A percentile compares a stretch with the other conserved stretches of the same genome.
phyloP scores from a whole-genome alignment of 2,329 filamentous ascomycete genomes.

The Fusarium redolens region DNA sequence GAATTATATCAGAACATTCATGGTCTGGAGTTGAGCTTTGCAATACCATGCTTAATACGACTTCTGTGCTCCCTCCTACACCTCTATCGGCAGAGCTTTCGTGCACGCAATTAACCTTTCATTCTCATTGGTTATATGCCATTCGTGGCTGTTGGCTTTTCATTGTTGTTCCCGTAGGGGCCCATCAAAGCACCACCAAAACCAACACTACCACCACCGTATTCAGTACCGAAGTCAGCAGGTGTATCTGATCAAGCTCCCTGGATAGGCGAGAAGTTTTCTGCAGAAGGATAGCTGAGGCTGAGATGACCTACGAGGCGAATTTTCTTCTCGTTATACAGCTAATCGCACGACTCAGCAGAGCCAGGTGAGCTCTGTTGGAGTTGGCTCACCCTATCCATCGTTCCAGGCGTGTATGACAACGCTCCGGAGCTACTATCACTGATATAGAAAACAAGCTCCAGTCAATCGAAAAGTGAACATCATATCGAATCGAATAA shows the following conservation, averaged over 20 bases:
- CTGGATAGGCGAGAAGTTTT: constrained; percentile 81
- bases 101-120: constrained; percentile 14
- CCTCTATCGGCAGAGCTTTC: constrained; percentile 2
- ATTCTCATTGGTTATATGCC: constrained; percentile 24
- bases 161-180: neutral
- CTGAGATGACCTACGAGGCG: constrained; percentile 66
- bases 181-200: constrained; percentile 59
- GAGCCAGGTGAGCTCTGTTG: neutral
- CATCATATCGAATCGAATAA: neutral
- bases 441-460: neutral
- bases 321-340: neutral
- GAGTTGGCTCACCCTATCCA: no score
- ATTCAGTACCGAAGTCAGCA: constrained; percentile 68
- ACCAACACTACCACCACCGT: constrained; percentile 57
- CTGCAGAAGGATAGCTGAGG: constrained; percentile 70
- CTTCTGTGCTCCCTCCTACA: neutral
- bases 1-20: neutral
- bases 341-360: neutral
- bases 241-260: constrained; percentile 77
- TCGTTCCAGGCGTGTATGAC: no score
- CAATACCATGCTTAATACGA: constrained; percentile 4
- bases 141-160: constrained; percentile 4
- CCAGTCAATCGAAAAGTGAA: neutral
- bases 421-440: no score
- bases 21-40: neutral